Base-by-base conservation (phyloP, 257 asterid species). In the Solanum appendiculatum region DNA sequence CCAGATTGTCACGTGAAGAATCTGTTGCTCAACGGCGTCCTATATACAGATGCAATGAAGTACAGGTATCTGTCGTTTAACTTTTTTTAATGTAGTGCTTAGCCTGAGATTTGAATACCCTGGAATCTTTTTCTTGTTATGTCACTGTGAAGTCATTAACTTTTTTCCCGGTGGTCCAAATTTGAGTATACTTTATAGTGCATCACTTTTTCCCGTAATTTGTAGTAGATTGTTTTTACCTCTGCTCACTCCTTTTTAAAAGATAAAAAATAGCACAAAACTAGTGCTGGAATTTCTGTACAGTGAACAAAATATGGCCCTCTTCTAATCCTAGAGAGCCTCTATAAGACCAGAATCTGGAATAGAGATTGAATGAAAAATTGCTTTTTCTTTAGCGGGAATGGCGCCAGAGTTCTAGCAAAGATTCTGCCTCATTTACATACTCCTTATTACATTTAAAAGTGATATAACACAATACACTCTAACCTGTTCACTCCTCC, bases 41-140 rank as follows among this genome's bases (percentile, higher is more conserved):
- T 36, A 94, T 92, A 21, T 91, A 96, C 80, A 94, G 92, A 91
- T 96, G 98, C 93, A 94, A 83, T n/a, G 98, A 92, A 89, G 90
- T 86, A 87, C 98, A 95, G 98, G 99, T 96, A 88, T 82, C 58
- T 25, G 73, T 31, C 42, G 48, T 81, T 80, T 23, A 31, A 27
- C 29, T 81, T 81, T 27, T 81, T 48, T 64, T 36, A 13, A 46
- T 40, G 44, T 44, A 51, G 82, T 60, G 63, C 48, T 73, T 33
- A 18, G 64, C 66, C 42, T 29, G 68, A 81, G 83, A 11, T 39
- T 74, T 74, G 54, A n/a, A 75, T 75, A 10, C 83, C 34, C 56
- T 13, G 54, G 34, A 14, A 39, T 39, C 0, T 1, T 3, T 73
- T 36, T 73, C 82, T 51, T 73, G 51, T 37, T 37, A 36, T 37